phyloP scores from a whole-genome alignment of 2,329 filamentous ascomycete genomes.

The Pyricularia pennisetigena region DNA sequence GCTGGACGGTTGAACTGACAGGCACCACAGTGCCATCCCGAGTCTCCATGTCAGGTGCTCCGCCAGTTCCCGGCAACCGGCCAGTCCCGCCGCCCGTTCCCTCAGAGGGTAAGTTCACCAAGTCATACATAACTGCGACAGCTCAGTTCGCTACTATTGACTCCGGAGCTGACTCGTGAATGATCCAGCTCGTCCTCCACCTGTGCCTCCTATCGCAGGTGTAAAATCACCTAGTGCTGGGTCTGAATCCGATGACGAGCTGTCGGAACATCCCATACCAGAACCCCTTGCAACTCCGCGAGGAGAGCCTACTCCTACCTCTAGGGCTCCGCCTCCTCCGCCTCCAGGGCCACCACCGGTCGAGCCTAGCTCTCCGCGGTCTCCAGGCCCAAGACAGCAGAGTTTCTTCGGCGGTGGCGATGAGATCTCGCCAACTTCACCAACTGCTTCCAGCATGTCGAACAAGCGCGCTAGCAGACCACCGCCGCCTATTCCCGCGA shows the following conservation, averaged over 20 bases:
- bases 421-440: conserved; percentile 26
- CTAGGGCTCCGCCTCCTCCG: conserved; percentile 32
- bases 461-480: conserved; percentile 44
- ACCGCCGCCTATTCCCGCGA: conserved; percentile 51
- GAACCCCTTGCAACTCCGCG: conserved; percentile 30
- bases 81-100: conserved; percentile 49
- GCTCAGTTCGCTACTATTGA: conserved; percentile 2
- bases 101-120: conserved; percentile 44
- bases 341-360: conserved; percentile 33
- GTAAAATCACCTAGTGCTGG: conserved; percentile 61
- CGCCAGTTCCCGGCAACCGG: conserved; percentile 39
- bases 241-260: conserved; percentile 82
- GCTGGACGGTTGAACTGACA: not conserved
- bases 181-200: conserved; percentile 50
- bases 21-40: not conserved
- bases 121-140: conserved; percentile 15
- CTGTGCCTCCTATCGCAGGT: conserved; percentile 36
- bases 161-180: not conserved
- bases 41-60: conserved; percentile 17
- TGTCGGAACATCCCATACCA: conserved; percentile 45
- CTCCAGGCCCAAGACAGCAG: conserved; percentile 24
- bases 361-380: conserved; percentile 23
- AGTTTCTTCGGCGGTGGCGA: conserved; percentile 22
- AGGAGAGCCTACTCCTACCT: conserved; percentile 25
- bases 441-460: conserved; percentile 20